phyloP scores from a whole-genome alignment of 495 filamentous ascomycete genomes.

The Podospora comata region DNA sequence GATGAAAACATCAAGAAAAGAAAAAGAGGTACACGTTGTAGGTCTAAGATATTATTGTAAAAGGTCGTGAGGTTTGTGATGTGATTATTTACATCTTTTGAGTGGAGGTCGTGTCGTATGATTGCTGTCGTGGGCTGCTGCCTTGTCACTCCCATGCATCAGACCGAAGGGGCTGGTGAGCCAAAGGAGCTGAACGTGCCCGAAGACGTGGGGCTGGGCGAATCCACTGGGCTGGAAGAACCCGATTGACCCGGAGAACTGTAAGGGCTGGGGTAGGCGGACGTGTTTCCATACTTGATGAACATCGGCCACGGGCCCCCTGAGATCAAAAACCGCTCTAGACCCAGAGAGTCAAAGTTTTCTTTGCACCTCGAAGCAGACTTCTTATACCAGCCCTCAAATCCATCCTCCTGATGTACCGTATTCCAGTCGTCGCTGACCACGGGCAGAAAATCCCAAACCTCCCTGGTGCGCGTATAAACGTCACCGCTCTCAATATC shows the following conservation, averaged over 20 bases:
- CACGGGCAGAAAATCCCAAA: constrained; percentile 44
- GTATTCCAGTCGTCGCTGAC: constrained; percentile 43
- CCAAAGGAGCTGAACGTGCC: neutral
- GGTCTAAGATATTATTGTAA: neutral
- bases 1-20: neutral
- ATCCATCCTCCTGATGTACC: constrained; percentile 19
- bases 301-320: constrained; percentile 41
- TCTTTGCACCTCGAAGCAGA: constrained; percentile 19
- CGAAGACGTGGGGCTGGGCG: neutral
- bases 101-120: neutral
- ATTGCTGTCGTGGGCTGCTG: neutral
- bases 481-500: constrained; percentile 44
- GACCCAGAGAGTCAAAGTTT: constrained; percentile 40
- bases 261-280: neutral
- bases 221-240: neutral
- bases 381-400: neutral
- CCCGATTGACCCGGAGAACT: neutral
- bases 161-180: neutral
- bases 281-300: neutral
- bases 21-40: neutral
- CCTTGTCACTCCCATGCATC: neutral
- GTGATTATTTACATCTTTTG: neutral
- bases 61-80: neutral
- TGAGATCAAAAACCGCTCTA: constrained; percentile 43
- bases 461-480: constrained; percentile 37